Conservation (phyloP, 257 asterid species). For the Solanum megistacrolobum region DNA sequence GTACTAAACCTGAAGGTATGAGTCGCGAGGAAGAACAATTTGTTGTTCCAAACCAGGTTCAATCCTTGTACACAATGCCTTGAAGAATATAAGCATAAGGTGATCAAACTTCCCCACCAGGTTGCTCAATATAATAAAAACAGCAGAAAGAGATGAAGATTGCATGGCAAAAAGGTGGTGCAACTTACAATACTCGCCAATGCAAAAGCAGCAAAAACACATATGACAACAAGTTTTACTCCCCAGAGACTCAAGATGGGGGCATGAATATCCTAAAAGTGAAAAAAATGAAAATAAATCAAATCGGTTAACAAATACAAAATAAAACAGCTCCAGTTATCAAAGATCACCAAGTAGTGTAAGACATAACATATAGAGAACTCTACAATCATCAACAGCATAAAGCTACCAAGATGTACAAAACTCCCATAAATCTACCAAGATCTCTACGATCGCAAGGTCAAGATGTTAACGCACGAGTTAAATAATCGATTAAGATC, state of each 20-base stretch:
- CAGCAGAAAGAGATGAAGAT: background rate
- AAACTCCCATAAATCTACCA: background rate
- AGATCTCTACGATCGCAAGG: background rate
- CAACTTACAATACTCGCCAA: slow-evolving; percentile 91
- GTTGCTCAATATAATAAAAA: background rate
- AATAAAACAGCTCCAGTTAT: background rate
- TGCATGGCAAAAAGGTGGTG: background rate
- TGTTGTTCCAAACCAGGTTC: slow-evolving; percentile 97
- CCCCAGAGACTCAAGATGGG: slow-evolving; percentile 80
- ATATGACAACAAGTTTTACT: slow-evolving; percentile 68
- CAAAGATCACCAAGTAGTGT: background rate
- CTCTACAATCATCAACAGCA: background rate
- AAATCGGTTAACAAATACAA: background rate
- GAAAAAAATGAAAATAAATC: slow-evolving; percentile 5
- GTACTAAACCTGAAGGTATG: slow-evolving; percentile 82
- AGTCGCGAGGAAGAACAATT: slow-evolving; percentile 96
- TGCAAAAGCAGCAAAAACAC: slow-evolving; percentile 69
- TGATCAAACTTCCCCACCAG: background rate
- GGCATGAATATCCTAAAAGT: slow-evolving; percentile 76
- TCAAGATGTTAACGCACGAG: background rate
- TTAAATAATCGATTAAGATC: background rate
- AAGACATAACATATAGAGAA: background rate
- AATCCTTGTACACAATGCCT: slow-evolving; percentile 92
- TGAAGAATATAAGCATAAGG: slow-evolving; percentile 2
- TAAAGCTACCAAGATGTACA: background rate